These are phyloP conservation scores for Podaxis pistillaris DNA, from an alignment of 768 basidiomycete genomes.

Conservation along the genomic window DNA sequence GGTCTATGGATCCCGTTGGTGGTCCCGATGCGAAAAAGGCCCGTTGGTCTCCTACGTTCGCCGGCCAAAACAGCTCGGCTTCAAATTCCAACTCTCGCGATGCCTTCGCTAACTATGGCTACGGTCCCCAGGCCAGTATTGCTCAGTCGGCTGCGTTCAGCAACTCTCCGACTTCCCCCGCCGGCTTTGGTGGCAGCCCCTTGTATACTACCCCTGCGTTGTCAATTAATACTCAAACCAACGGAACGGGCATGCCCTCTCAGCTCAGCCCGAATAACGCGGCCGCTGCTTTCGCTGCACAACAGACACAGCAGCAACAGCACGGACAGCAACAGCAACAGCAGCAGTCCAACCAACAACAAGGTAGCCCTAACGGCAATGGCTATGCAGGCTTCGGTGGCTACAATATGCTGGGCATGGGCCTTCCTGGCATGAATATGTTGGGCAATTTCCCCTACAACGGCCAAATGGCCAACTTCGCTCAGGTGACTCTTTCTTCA, in stretches of 20 bases:
- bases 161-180: slow-evolving; percentile 43
- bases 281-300: slow-evolving; percentile 45
- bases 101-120: slow-evolving; percentile 85
- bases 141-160: slow-evolving; percentile 50
- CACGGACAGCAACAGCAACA: slow-evolving; percentile 45
- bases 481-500: slow-evolving; percentile 44
- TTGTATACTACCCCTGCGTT: slow-evolving; percentile 75
- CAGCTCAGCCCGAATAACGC: slow-evolving; percentile 73
- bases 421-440: slow-evolving; percentile 71
- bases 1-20: slow-evolving; percentile 81
- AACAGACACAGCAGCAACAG: slow-evolving; percentile 41
- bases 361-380: slow-evolving; percentile 44
- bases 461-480: slow-evolving; percentile 67
- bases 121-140: slow-evolving; percentile 71
- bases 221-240: slow-evolving; percentile 61
- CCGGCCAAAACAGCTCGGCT: slow-evolving; percentile 29
- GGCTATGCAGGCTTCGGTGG: slow-evolving; percentile 61
- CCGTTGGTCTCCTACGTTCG: slow-evolving; percentile 76
- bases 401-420: slow-evolving; percentile 82
- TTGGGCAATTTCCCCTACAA: slow-evolving; percentile 71
- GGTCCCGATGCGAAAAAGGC: slow-evolving; percentile 89
- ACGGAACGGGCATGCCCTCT: slow-evolving; percentile 46
- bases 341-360: slow-evolving; percentile 32
- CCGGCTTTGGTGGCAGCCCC: slow-evolving; percentile 51
- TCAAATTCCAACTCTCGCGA: slow-evolving; percentile 41